These are phyloP conservation scores for Microcera coccophila DNA, from an alignment of 2,329 filamentous ascomycete genomes.

Conservation along the genomic window DNA sequence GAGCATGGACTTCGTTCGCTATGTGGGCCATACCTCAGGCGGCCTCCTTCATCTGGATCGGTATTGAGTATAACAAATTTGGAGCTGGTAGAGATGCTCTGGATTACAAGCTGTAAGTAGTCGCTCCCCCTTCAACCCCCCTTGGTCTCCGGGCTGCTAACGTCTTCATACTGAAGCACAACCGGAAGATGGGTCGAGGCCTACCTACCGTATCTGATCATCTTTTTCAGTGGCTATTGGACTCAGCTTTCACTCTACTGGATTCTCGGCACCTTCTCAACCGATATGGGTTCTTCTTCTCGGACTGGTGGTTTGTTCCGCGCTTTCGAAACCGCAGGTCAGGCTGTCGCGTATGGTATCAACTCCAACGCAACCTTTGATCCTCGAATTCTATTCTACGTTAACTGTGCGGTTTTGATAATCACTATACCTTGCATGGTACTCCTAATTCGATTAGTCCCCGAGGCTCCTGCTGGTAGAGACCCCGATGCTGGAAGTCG, in stretches of 20 bases:
- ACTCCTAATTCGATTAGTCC: slow-evolving; percentile 8
- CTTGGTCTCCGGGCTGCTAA: background rate
- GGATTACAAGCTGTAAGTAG: slow-evolving; percentile 8
- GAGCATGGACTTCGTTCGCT: slow-evolving; percentile 5
- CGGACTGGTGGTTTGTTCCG: slow-evolving; percentile 29
- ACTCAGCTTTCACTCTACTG: slow-evolving; percentile 30
- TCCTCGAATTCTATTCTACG: slow-evolving; percentile 7
- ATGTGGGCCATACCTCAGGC: slow-evolving; percentile 9
- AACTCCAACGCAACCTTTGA: slow-evolving; percentile 21
- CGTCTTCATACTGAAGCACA: too few relatives aligned
- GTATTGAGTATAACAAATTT: slow-evolving; percentile 8
- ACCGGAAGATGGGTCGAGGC: slow-evolving; percentile 7
- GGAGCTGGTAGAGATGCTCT: slow-evolving; percentile 2
- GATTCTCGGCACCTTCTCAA: slow-evolving; percentile 35
- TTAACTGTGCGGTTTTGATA: slow-evolving; percentile 4
- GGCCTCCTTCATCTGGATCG: slow-evolving; percentile 10
- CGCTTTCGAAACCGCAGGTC: slow-evolving; percentile 28
- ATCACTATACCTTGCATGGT: slow-evolving; percentile 9
- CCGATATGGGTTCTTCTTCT: slow-evolving; percentile 30
- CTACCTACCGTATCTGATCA: slow-evolving; percentile 9
- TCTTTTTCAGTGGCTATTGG: slow-evolving; percentile 8
- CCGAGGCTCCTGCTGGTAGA: background rate
- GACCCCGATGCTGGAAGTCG: too few relatives aligned
- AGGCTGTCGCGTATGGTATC: slow-evolving; percentile 29
- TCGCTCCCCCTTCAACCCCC: background rate